Percentiles rank a stretch among this genome's conserved stretches.
Evolutionary conservation across 371 early-diverging fungal species (phyloP).

Genomic region (Entomophthora muscae): DNA sequence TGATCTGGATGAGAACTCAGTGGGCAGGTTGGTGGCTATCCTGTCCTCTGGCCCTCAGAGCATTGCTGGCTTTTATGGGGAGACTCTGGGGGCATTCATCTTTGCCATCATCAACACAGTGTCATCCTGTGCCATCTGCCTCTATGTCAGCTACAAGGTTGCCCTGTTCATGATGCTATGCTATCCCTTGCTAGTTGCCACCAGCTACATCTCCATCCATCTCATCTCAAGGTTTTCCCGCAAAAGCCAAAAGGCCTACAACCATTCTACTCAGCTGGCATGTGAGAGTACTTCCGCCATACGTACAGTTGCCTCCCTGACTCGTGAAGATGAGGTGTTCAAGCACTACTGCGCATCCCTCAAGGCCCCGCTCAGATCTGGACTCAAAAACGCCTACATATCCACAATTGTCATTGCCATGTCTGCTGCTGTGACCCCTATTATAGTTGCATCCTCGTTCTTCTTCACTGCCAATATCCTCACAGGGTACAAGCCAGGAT

Average conservation of each 20-base stretch:
- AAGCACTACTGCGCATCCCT: constrained; percentile 32
- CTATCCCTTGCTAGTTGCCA: constrained; percentile 23
- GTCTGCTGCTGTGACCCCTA: constrained; percentile 41
- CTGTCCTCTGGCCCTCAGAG: constrained; percentile 59
- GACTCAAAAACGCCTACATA: constrained; percentile 29
- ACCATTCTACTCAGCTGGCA: constrained; percentile 50
- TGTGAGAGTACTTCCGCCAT: constrained; percentile 72
- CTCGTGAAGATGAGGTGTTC: constrained; percentile 51
- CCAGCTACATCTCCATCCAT: constrained; percentile 9
- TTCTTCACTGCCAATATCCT: constrained; percentile 38
- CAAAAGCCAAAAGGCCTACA: constrained; percentile 32
- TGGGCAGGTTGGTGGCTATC: constrained; percentile 68
- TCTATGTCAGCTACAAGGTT: constrained; percentile 38
- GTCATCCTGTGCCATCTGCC: constrained; percentile 25
- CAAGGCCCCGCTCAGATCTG: constrained; percentile 38
- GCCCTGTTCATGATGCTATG: constrained; percentile 35
- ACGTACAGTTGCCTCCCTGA: constrained; percentile 68
- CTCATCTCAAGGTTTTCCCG: constrained; percentile 8
- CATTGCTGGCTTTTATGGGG: constrained; percentile 26
- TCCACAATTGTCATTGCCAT: constrained; percentile 44
- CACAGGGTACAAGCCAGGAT: constrained; percentile 13
- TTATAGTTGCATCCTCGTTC: constrained; percentile 38
- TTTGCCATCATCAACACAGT: constrained; percentile 7
- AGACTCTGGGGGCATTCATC: constrained; percentile 11
- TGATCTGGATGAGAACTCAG: constrained; percentile 56